Conservation (phyloP, 2,329 filamentous ascomycete genomes). For the Cordyceps javanica region DNA sequence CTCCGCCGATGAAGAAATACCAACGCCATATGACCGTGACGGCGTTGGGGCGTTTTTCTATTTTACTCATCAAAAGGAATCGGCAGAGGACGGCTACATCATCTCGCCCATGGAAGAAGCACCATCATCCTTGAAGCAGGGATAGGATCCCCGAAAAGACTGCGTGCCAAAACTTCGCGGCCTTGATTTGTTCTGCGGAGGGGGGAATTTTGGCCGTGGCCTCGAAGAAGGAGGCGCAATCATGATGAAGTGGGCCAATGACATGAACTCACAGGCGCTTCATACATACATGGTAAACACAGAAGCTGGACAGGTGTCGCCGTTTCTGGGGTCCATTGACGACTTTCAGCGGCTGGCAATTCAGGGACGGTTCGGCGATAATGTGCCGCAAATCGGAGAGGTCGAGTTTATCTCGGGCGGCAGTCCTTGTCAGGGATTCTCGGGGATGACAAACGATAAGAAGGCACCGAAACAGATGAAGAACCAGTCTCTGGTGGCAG, state of each 20-base stretch:
- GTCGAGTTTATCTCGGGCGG: slow-evolving; percentile 67
- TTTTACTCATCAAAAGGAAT: slow-evolving; percentile 39
- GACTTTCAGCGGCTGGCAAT: slow-evolving; percentile 55
- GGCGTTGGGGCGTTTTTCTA: slow-evolving; percentile 64
- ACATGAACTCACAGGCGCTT: slow-evolving; percentile 56
- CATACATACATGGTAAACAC: slow-evolving; percentile 69
- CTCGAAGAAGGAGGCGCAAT: slow-evolving; percentile 66
- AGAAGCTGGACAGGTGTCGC: slow-evolving; percentile 33
- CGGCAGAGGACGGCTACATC: slow-evolving; percentile 5
- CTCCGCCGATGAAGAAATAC: slow-evolving; percentile 36
- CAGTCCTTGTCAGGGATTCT: slow-evolving; percentile 74
- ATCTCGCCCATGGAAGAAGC: slow-evolving; percentile 27
- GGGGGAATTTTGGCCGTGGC: slow-evolving; percentile 70
- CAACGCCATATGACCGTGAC: slow-evolving; percentile 56
- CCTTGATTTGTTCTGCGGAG: slow-evolving; percentile 71
- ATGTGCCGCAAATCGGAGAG: slow-evolving; percentile 53
- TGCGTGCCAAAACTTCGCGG: slow-evolving; percentile 42
- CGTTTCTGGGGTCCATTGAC: slow-evolving; percentile 68
- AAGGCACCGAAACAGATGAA: slow-evolving; percentile 49
- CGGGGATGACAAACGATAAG: slow-evolving; percentile 52
- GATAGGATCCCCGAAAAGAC: slow-evolving; percentile 40
- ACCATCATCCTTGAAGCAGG: slow-evolving; percentile 42
- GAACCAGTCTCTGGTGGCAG: slow-evolving; percentile 72
- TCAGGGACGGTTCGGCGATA: slow-evolving; percentile 36
- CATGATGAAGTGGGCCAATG: slow-evolving; percentile 61